Conservation (phyloP, 495 filamentous ascomycete species). For the Achaetomiella virescens region DNA sequence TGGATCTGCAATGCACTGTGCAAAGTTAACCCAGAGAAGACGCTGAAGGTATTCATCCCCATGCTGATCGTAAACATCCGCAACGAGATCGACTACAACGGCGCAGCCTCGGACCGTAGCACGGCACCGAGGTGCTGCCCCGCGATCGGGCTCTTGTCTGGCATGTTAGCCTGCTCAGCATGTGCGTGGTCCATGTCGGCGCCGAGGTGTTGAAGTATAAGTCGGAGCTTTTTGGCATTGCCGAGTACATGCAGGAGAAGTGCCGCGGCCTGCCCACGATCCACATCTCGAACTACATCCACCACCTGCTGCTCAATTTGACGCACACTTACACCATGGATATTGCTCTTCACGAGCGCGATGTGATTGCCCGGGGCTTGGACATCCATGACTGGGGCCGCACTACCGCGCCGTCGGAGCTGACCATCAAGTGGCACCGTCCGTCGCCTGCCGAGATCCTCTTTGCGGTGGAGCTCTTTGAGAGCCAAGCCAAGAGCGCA, state of each 20-base stretch:
- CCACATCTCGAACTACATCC: conserved; percentile 94
- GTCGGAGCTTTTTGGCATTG: conserved; percentile 83
- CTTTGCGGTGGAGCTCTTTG: conserved; percentile 84
- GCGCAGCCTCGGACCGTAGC: conserved; percentile 89
- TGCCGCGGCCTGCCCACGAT: conserved; percentile 90
- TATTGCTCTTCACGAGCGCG: conserved; percentile 73
- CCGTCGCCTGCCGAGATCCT: conserved; percentile 70
- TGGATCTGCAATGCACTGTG: conserved; percentile 95
- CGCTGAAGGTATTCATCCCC: conserved; percentile 81
- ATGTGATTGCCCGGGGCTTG: conserved; percentile 44
- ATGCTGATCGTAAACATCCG: conserved; percentile 86
- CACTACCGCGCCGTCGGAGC: conserved; percentile 56
- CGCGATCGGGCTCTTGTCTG: conserved; percentile 89
- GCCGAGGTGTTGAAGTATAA: conserved; percentile 81
- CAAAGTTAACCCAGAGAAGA: conserved; percentile 90
- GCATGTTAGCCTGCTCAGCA: conserved; percentile 96
- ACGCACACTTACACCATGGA: conserved; percentile 91
- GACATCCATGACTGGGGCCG: conserved; percentile 75
- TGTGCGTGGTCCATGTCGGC: conserved; percentile 96
- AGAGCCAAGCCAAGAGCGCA: conserved; percentile 61
- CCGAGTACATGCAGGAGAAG: conserved; percentile 89
- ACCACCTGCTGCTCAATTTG: conserved; percentile 95
- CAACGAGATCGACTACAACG: conserved; percentile 94
- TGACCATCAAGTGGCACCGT: conserved; percentile 88
- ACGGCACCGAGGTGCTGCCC: conserved; percentile 87